Conservation (phyloP, 2,329 filamentous ascomycete species). For the Ophiostoma perfectum region DNA sequence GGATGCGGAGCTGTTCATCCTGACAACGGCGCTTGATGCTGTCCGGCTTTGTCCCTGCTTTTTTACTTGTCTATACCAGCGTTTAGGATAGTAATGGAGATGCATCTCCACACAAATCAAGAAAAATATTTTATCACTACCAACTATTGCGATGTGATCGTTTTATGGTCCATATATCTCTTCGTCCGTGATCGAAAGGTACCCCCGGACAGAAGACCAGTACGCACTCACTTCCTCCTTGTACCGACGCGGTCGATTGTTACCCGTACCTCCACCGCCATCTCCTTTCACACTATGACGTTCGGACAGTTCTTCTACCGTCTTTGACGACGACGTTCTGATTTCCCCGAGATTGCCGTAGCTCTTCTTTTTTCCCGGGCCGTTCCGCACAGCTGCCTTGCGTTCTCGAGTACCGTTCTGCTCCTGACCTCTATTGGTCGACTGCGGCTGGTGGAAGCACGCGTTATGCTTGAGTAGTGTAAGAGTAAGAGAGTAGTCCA, state of each 20-base stretch:
- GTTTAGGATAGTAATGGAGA: conserved; percentile 17
- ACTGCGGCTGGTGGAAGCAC: not conserved
- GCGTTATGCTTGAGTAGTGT: not conserved
- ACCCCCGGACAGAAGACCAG: conserved; percentile 19
- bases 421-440: not conserved
- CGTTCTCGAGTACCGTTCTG: not conserved
- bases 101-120: not conserved
- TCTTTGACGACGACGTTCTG: not conserved
- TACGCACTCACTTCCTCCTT: conserved; percentile 10
- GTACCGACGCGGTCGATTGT: not conserved
- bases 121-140: not conserved
- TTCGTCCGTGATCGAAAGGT: conserved; percentile 19
- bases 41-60: not conserved
- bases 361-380: not conserved
- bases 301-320: not conserved
- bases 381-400: not conserved
- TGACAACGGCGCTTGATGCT: too few species aligned
- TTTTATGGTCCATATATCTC: conserved; percentile 16
- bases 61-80: conserved; percentile 11
- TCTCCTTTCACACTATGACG: not conserved
- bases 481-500: not conserved
- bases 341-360: not conserved
- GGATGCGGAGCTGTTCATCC: too few species aligned
- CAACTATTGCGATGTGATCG: not conserved
- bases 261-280: not conserved